Base-by-base conservation (phyloP, 306 rosid genomes). In the Crotalaria pallida region DNA sequence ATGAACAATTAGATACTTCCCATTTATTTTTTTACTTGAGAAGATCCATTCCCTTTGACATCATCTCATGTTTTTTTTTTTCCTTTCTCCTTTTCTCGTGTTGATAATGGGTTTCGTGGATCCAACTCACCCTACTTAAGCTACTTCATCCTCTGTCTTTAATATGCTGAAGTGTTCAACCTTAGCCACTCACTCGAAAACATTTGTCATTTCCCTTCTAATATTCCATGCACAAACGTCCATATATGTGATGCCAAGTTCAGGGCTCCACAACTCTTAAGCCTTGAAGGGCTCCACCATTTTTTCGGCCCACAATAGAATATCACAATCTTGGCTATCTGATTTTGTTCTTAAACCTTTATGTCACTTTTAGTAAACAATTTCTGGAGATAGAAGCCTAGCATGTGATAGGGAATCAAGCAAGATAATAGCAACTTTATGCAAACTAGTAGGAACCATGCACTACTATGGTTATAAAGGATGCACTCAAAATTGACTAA, bases 401-500 rank as follows among this genome's bases (percentile, higher is more conserved):
- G 19, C 76, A 53, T 55, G 85, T 67, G 73, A 67, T 22, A 50
- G n/a, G 13, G 58, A 57, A 72, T 59, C 71, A 61, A 13, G n/a
- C 56, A 67, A 16, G 63, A 68, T 43, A 67, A 33, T 61, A 52
- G 11, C 67, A 74, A 68, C 62, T 73, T 58, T 68, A 27, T 60
- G 10, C 72, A 62, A 60, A 10, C 7, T 13, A 45, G 22, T 21
- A 48, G 40, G 73, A 62, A 73, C 58, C 77, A 48, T 27, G 6
- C 18, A 58, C 51, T 1, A 58, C 58, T 2, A n/a, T 10, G 47
- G 36, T 73, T 58, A 38, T 31, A 65, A 51, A 4, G 17, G 12
- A 51, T 24, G 7, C 12, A 24, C 57, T 29, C 58, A n/a, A 71
- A 76, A 43, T 58, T 72, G 5, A 72, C 57, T 71, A 71, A 52